These are phyloP conservation scores for Monilinia fructigena DNA, from an alignment of 2,329 filamentous ascomycete species.

Conservation along the genomic window DNA sequence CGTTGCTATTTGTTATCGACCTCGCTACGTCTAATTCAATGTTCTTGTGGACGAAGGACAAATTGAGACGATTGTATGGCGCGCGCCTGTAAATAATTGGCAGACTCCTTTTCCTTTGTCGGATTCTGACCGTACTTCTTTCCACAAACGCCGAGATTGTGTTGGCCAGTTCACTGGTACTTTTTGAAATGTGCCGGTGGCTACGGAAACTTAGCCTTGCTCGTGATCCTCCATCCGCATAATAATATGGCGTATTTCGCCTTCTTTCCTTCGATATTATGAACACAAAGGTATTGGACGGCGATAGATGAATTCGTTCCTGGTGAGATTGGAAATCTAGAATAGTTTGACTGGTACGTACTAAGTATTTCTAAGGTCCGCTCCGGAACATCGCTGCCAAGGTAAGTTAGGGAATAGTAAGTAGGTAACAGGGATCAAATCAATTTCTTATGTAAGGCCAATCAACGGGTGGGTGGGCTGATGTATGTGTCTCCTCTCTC, in stretches of 20 bases:
- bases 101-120: constrained; percentile 1
- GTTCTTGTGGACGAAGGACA: not conserved
- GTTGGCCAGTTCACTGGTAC: constrained; percentile 16
- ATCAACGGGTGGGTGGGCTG: too few species aligned
- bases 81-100: not conserved
- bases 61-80: not conserved
- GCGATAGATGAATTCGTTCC: not conserved
- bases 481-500: too few species aligned
- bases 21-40: not conserved
- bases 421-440: constrained; percentile 14
- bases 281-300: not conserved
- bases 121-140: not conserved
- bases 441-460: constrained; percentile 11
- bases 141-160: not conserved
- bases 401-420: not conserved
- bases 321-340: constrained; percentile 13
- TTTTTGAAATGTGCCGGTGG: constrained; percentile 19
- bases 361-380: constrained; percentile 11
- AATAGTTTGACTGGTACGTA: not conserved
- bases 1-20: not conserved
- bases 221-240: constrained; percentile 21
- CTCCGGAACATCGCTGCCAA: constrained; percentile 8
- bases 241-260: constrained; percentile 18
- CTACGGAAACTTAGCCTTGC: constrained; percentile 24
- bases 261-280: constrained; percentile 4